Evolutionary conservation across 306 rosid species (phyloP).

Genomic region (Trifolium subterraneum): DNA sequence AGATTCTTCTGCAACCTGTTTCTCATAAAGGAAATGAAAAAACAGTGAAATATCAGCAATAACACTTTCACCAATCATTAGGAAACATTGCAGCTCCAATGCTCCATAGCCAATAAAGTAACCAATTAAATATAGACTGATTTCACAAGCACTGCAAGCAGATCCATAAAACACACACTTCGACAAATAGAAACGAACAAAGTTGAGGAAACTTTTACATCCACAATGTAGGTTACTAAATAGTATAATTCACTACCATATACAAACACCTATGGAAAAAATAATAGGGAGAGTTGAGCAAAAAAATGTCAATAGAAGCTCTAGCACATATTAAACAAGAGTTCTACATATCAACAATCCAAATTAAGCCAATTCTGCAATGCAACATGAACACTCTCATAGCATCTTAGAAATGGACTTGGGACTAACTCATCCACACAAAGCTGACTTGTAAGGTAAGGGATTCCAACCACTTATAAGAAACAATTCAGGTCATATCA

Average conservation of each 20-base stretch:
- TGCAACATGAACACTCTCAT: conserved; percentile 5
- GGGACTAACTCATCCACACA: neutral
- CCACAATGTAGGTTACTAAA: neutral
- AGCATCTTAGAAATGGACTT: too few relatives aligned
- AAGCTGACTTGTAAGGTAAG: neutral
- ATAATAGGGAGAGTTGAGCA: neutral
- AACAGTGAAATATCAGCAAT: conserved; percentile 3
- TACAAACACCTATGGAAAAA: neutral
- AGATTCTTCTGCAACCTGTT: conserved; percentile 49
- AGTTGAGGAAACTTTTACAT: neutral
- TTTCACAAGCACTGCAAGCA: conserved; percentile 17
- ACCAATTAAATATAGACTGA: conserved; percentile 9
- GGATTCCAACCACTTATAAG: too few relatives aligned
- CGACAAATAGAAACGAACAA: neutral
- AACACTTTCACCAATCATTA: conserved; percentile 1
- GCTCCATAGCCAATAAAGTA: neutral
- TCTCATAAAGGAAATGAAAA: conserved; percentile 35
- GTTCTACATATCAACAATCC: conserved; percentile 4
- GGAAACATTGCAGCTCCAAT: conserved; percentile 22
- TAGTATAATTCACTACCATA: conserved; percentile 18
- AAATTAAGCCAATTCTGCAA: neutral
- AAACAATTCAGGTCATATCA: too few relatives aligned
- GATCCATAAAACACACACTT: neutral
- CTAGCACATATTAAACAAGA: neutral
- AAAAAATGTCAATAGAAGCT: neutral